Base-by-base conservation (phyloP, 345 rosid genomes). In the Hevea brasiliensis region DNA sequence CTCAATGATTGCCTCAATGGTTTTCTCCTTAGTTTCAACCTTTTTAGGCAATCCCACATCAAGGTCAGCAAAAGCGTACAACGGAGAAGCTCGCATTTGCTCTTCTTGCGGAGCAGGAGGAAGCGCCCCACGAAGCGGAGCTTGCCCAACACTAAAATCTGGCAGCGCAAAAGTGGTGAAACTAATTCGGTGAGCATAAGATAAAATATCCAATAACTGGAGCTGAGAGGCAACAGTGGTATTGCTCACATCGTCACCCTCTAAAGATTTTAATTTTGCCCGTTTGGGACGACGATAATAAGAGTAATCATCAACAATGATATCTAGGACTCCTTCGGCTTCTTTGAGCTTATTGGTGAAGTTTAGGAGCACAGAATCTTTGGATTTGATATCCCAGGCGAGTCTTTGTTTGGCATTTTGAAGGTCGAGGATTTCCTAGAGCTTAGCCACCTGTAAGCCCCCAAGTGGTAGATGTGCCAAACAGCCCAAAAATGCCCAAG, bases 21-120 rank as follows among this genome's bases (percentile, higher is more conserved):
- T 80, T 71, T 81, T 85, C 88, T 88, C 97, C 69, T 79, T 83
- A 53, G 70, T 42, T 61, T 90, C 90, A 12, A 61, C 81, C 1
- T 35, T 71, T 76, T 87, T 94, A 1, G 98, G 96, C 80, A 94
- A 72, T 20, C 98, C 98, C 12, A 94, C 89, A 76, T 94, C 97
- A 32, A 95, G 94, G 74, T 92, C 96, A 44, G 91, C 96, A 40
- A 92, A 90, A 15, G 72, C 72, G 61, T 90, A 94, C 56, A 94
- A 83, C 84, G 92, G 98, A 32, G 98, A 94, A 69, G 88, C 92
- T 35, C 98, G 86, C 98, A 94, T 86, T 83, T 94, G 97, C 82
- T 94, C 97, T 10, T 94, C 98, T 77, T 94, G 98, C 0, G 98
- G 98, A 12, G 97, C 98, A 60, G 98, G 98, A 23, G 98, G 97